These are phyloP conservation scores for Boletales sp. DNA, from an alignment of 768 basidiomycete genomes.

Conservation along the genomic window DNA sequence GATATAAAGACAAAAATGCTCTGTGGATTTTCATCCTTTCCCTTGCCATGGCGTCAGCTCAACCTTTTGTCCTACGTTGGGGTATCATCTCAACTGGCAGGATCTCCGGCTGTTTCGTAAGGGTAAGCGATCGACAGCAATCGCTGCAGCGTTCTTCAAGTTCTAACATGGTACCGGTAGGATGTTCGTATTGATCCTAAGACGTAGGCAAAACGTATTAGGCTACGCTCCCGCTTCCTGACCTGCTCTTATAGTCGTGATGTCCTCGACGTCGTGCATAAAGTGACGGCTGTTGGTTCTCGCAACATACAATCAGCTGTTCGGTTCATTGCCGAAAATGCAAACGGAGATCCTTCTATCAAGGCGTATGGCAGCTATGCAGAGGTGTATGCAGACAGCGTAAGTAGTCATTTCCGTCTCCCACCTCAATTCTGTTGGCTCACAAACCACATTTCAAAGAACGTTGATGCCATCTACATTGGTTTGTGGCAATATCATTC, in stretches of 20 bases:
- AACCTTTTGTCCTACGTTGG: constrained; percentile 60
- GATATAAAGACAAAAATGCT: background rate
- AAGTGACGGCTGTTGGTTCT: constrained; percentile 74
- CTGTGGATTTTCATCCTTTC: background rate
- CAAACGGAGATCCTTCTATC: constrained; percentile 47
- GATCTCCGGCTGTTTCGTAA: constrained; percentile 67
- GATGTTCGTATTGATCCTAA: constrained; percentile 74
- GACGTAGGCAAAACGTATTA: constrained; percentile 43
- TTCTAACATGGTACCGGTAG: constrained; percentile 35
- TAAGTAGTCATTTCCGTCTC: constrained; percentile 27
- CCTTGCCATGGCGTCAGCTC: constrained; percentile 18
- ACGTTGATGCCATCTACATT: constrained; percentile 77
- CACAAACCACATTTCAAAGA: constrained; percentile 31
- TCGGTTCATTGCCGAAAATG: constrained; percentile 57
- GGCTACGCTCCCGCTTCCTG: background rate
- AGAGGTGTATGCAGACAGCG: constrained; percentile 69
- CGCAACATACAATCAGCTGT: constrained; percentile 65
- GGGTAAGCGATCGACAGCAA: constrained; percentile 36
- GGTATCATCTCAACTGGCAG: constrained; percentile 83
- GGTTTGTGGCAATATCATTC: constrained; percentile 35
- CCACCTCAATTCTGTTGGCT: background rate
- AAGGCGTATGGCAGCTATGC: constrained; percentile 73
- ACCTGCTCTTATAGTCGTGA: constrained; percentile 45
- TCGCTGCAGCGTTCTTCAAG: background rate
- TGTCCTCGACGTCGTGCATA: constrained; percentile 64